Base-by-base conservation (phyloP, 768 basidiomycete species). In the Pisolithus tinctorius region DNA sequence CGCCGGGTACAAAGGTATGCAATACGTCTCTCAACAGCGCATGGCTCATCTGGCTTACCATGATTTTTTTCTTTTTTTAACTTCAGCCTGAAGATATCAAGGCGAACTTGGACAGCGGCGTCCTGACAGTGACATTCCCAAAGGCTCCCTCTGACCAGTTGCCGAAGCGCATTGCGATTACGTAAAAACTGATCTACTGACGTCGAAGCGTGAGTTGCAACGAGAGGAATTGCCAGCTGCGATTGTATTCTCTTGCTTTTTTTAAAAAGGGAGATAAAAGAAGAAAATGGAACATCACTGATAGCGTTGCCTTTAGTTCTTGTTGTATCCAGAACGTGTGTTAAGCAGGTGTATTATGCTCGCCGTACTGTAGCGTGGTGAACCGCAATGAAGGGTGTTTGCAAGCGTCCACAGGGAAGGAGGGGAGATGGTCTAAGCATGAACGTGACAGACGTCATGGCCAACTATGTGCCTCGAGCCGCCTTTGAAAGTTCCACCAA, bases 101-200 rank as follows among this genome's bases (percentile, higher is more conserved):
- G 57, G 81, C 79, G 0, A 63, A 67, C 44, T 70, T 81, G 73
- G 77, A 79, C 36, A 64, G 76, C 48, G 80, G 80, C 1, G 55
- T 80, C n/a, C 59, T 82, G 55, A 75, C 68, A 9, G 66, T 82
- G 29, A 74, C 74, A 1, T 81, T 78, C 73, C 80, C 80, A 5
- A 80, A 76, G 64, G 62, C 67, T 17, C 61, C 65, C 7, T 61
- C 72, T 14, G 71, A 74, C 49, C 56, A 64, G 48, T 70, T 67
- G 16, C 71, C 76, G 17, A 74, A 71, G 68, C 75, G 66, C 54
- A 75, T 82, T 54, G 59, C 62, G 0, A 68, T 69, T 36, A 30
- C 56, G 53, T 62, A 51, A 63, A 36, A 43, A 43, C 36, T 16
- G 23, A 8, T 10, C 4, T 7, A 27, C 9, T 4, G 6, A 37